Evolutionary conservation across 2,329 filamentous ascomycete species (phyloP), one percentile per base, ranked within the genome.

Genomic region (Sclerotinia borealis): DNA sequence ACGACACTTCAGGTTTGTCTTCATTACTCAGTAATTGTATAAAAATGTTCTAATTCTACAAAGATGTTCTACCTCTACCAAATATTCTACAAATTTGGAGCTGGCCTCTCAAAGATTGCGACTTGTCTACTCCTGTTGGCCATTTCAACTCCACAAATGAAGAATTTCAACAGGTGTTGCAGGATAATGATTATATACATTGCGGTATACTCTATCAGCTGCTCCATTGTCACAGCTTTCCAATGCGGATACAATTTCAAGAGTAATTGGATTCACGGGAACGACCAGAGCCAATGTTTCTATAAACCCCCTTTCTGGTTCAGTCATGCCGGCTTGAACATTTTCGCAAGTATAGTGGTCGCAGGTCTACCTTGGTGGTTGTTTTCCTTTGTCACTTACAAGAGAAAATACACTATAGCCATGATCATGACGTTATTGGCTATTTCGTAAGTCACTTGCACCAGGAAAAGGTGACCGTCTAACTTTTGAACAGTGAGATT

Each of bases 11-110:
- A 61, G 59, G 59, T 61, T 45, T 34, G 37, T 36, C 15, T 6
- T 9, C n/a, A 25, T 22, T 31, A 9, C 17, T 17, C 1, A 10
- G 8, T 22, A 15, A 19, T 31, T 47, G 19, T 36, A n/a, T 27
- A 27, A 39, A 22, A 11, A 51, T 39, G 1, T 59, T 34, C 64
- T 65, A 48, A 65, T 41, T 25, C 11, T 19, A 51, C 9, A 36
- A n/a, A 67, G 65, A 65, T 65, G 64, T 67, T 67, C 37, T 67
- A 56, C 49, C 52, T 67, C 13, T 67, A 63, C 41, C 65, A 66
- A 51, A 63, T 67, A 29, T 62, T 67, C 36, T 67, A 66, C 50
- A 66, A 67, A 60, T 55, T 58, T 36, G 58, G 52, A 27, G 61
- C 48, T 27, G 64, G 64, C 15, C 56, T 67, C 49, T 65, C 65